Evolutionary conservation across 176 grass and related monocot genomes (phyloP), one percentile per base, ranked within the genome.

Genomic region (Microstegium vimineum): DNA sequence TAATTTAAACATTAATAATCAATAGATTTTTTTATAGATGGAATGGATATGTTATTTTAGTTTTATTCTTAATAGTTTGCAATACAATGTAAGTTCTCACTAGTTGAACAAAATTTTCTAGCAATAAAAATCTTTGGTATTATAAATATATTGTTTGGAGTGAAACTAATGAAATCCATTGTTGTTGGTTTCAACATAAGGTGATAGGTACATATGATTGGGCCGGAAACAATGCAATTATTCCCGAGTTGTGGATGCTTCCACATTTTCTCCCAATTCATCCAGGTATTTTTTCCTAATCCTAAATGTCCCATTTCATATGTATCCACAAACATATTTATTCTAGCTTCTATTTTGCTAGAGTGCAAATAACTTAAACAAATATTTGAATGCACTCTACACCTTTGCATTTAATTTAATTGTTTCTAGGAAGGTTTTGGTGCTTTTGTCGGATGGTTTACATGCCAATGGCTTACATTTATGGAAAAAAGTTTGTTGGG

Each of bases 181-280:
- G 5, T 56, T 54, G 17, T 57, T 54, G 22, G 8, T 52, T 73
- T 56, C 20, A 56, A 36, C 32, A 6, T 4, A 38, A 76, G 73
- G 4, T 76, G 14, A 60, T 76, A 35, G 73, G 73, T 10, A 33
- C 34, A 15, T 76, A 76, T 0, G 52, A 76, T 15, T 76, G 73
- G 73, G 37, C 73, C 9, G 73, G 73, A 2, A 76, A 76, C n/a
- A 25, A 60, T 38, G 22, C 73, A 12, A 60, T 76, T 5, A 76
- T 76, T 38, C 73, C 73, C 5, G 73, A 76, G 33, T 38, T 76
- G 17, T 76, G 73, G 73, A 59, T 76, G 32, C 33, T 76, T 76
- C 73, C 73, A 26, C 2, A 59, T 16, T 76, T 76, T 10, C 51
- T 76, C 22, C 51, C 73, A 26, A 59, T 76, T 60, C 52, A 76